phyloP scores from a whole-genome alignment of 2,329 filamentous ascomycete species.

The Fusarium tuaranense region DNA sequence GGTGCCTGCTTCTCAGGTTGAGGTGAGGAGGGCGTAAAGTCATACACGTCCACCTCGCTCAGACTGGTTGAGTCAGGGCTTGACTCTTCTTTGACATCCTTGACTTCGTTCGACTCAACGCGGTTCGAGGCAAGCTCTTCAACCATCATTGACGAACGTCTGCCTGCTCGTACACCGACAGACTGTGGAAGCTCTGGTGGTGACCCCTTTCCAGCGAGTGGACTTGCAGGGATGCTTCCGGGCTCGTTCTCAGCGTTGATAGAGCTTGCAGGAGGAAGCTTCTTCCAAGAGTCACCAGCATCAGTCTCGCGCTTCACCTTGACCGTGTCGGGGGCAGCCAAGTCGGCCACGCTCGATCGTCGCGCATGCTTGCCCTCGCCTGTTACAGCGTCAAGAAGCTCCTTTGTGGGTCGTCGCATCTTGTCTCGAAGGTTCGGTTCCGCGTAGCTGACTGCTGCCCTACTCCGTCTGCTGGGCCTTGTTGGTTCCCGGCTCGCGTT shows the following conservation, averaged over 20 bases:
- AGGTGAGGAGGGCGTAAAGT: conserved; percentile 64
- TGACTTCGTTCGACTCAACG: conserved; percentile 25
- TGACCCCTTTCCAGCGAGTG: conserved; percentile 55
- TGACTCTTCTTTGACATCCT: conserved; percentile 24
- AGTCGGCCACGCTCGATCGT: conserved; percentile 53
- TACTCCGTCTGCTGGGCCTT: conserved; percentile 74
- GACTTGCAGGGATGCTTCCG: conserved; percentile 51
- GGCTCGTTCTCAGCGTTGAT: conserved; percentile 23
- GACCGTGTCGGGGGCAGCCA: conserved; percentile 38
- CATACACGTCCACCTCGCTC: conserved; percentile 63
- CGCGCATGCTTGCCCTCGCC: conserved; percentile 68
- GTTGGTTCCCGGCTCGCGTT: conserved; percentile 67
- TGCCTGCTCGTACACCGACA: conserved; percentile 56
- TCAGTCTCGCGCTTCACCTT: conserved; percentile 51
- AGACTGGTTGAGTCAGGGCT: conserved; percentile 36
- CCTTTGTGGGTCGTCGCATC: conserved; percentile 84
- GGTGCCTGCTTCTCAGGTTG: conserved; percentile 47
- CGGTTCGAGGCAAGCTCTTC: conserved; percentile 24
- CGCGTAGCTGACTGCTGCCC: conserved; percentile 80
- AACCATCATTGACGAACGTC: conserved; percentile 51
- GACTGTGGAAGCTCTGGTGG: conserved; percentile 47
- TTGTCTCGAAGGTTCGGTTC: conserved; percentile 86
- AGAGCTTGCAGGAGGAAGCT: conserved; percentile 35
- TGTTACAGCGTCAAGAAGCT: conserved; percentile 78
- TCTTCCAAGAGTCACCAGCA: conserved; percentile 47